Conservation (phyloP, 495 filamentous ascomycete genomes). For the Chaetomium cochliodes region DNA sequence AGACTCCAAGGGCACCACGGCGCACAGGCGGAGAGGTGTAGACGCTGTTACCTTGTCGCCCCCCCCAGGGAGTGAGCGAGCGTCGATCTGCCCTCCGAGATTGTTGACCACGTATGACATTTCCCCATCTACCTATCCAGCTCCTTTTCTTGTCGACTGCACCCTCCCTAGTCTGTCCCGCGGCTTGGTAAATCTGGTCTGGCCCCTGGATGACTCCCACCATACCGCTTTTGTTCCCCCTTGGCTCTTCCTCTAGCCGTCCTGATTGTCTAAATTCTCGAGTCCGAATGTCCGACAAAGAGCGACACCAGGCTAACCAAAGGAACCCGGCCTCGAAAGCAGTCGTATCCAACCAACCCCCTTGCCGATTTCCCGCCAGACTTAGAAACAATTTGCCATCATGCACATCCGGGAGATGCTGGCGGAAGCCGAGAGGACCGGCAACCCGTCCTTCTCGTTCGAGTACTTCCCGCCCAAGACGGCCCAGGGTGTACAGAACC, state of each 20-base stretch:
- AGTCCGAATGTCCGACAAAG: not conserved
- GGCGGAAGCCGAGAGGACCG: slow-evolving; percentile 70
- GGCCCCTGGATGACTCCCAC: slow-evolving; percentile 7
- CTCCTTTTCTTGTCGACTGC: not conserved
- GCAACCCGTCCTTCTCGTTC: slow-evolving; percentile 88
- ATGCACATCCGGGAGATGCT: slow-evolving; percentile 93
- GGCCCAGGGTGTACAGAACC: slow-evolving; percentile 96
- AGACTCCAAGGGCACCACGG: slow-evolving; percentile 18
- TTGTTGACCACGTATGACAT: slow-evolving; percentile 11
- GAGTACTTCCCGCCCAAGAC: slow-evolving; percentile 99
- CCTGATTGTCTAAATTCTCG: not conserved
- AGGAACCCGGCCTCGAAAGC: not conserved
- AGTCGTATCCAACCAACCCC: not conserved
- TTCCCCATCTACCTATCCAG: not conserved
- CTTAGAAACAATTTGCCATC: slow-evolving; percentile 29
- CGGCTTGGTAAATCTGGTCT: not conserved
- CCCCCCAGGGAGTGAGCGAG: slow-evolving; percentile 12
- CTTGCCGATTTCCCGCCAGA: not conserved
- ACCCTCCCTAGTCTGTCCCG: not conserved
- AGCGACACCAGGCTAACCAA: slow-evolving; percentile 9
- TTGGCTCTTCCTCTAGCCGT: not conserved
- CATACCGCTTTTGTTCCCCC: slow-evolving; percentile 11
- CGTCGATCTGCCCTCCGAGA: slow-evolving; percentile 2
- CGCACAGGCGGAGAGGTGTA: slow-evolving; percentile 11
- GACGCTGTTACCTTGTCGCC: slow-evolving; percentile 5